Evolutionary conservation across 2,329 filamentous ascomycete genomes (phyloP), one percentile per base, ranked within the genome.

Genomic region (Curvularia eragrostidis): DNA sequence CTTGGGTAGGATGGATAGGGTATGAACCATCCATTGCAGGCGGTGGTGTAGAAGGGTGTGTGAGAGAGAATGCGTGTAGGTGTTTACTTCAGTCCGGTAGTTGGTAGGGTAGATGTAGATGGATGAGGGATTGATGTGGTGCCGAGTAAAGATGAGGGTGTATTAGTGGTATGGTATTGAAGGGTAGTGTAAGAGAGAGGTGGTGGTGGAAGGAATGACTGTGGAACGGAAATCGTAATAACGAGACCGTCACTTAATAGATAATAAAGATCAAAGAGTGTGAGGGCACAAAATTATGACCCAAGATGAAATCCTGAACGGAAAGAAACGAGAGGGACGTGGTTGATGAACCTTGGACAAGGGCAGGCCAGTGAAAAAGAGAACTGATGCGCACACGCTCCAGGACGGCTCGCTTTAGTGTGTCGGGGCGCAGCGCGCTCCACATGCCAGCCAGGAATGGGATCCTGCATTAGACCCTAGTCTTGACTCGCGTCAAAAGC

Each of bases 1-100:
- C 77, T 77, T 80, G 78, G 67, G 79, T 64, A 57, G 78, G 75
- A 73, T 80, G 79, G 71, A 82, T 79, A 63, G 79, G 75, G 70
- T 84, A 84, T 84, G 86, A 71, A 79, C 85, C 78, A 73, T 91
- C 89, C 89, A 92, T 92, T 81, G 79, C 60, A 59, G 57, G 59
- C 70, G 62, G 63, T 56, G 50, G 48, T 56, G 51, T 39, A n/a
- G 18, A 13, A n/a, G 26, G 12, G 28, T 48, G 44, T 32, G 26
- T n/a, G n/a, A n/a, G n/a, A n/a, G n/a, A n/a, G 28, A 12, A 13
- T 32, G 18, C 36, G 46, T 8, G 18, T 32, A 10, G n/a, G 28
- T 36, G 12, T 32, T 43, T 30, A 34, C 26, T 53, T 53, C 28
- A 34, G 42, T 47, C 44, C 34, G 46, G 6, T 53, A 19, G n/a